Percentiles rank a stretch among this genome's conserved stretches.
These are phyloP conservation scores for Zygoascus flipseniorum DNA, from an alignment of 805 yeast species.

Conservation along the genomic window DNA sequence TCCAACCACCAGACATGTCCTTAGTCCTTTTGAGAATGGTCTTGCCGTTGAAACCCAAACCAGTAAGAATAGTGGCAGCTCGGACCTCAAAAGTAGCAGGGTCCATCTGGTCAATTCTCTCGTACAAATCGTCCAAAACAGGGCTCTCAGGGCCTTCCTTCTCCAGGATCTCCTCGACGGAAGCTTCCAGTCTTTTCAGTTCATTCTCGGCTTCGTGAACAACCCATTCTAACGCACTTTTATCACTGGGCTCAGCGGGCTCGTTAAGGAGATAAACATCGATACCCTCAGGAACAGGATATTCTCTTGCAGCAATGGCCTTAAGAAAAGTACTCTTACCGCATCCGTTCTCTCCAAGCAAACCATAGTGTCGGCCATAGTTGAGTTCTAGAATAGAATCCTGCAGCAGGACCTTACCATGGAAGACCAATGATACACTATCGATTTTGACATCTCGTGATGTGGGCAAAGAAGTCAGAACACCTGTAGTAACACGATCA, in stretches of 20 bases:
- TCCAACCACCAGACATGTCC: constrained; percentile 99
- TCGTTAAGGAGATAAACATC: constrained; percentile 92
- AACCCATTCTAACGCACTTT: constrained; percentile 89
- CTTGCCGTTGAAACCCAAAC: constrained; percentile 87
- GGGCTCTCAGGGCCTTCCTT: constrained; percentile 92
- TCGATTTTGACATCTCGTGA: constrained; percentile 91
- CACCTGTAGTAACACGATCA: constrained; percentile 98
- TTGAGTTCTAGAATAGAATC: constrained; percentile 89
- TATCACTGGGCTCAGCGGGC: constrained; percentile 94
- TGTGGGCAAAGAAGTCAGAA: constrained; percentile 75
- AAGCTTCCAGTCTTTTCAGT: constrained; percentile 81
- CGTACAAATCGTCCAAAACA: constrained; percentile 78
- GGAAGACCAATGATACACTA: constrained; percentile 87
- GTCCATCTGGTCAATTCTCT: constrained; percentile 92
- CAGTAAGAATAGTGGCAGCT: constrained; percentile 91
- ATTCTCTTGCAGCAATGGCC: constrained; percentile 92
- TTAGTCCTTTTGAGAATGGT: constrained; percentile 91
- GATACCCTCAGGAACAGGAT: constrained; percentile 84
- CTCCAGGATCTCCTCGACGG: constrained; percentile 81
- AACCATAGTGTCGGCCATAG: constrained; percentile 95
- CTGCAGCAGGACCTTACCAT: constrained; percentile 92
- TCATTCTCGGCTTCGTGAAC: constrained; percentile 94
- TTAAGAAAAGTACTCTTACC: constrained; percentile 95
- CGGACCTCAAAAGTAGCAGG: constrained; percentile 93
- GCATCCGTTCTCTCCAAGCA: constrained; percentile 97